Evolutionary conservation across 345 rosid genomes (phyloP), one percentile per base, ranked within the genome.

Genomic region (Mercurialis annua): DNA sequence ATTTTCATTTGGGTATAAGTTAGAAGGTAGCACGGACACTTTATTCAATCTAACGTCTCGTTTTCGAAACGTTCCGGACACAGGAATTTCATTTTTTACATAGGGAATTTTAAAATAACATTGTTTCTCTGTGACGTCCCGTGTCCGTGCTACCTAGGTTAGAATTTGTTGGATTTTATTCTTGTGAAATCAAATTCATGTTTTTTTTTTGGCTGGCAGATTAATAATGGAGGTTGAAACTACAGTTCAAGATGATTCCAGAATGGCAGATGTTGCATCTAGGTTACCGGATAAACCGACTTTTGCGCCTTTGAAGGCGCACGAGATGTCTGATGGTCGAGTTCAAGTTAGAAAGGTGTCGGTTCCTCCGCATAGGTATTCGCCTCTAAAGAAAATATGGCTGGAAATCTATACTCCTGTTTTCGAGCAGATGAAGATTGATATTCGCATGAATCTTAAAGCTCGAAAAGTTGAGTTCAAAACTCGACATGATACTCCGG

Each of bases 311-410:
- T 73, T 92, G 74, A 88, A 77, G 78, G 90, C 95, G 27, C 98
- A 92, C 30, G 98, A 90, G 76, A 88, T 90, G 89, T 85, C 92
- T 10, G 93, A 86, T 36, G 93, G 96, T 3, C 75, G 64, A 40
- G 88, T 87, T 64, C 90, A 92, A 67, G 83, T 89, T 65, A 71
- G 96, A 42, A 90, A 86, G 71, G 64, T 90, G 14, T 59, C 89
- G 0, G 97, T 92, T 23, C 96, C 97, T 0, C 92, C 92, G 6
- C 92, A 88, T 70, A 80, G 96, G 50, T 90, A 88, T 78, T 53
- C 95, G 0, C 97, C 97, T 10, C 84, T 87, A 49, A 90, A 88
- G 86, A 92, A 90, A 73, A 81, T 77, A 9, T 92, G 98, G 97
- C 75, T 85, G 88, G 92, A 87, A 30, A 88, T 90, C 74, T 92